Evolutionary conservation across 371 early-diverging fungal genomes (phyloP).

Genomic region (Actinomortierella ambigua): DNA sequence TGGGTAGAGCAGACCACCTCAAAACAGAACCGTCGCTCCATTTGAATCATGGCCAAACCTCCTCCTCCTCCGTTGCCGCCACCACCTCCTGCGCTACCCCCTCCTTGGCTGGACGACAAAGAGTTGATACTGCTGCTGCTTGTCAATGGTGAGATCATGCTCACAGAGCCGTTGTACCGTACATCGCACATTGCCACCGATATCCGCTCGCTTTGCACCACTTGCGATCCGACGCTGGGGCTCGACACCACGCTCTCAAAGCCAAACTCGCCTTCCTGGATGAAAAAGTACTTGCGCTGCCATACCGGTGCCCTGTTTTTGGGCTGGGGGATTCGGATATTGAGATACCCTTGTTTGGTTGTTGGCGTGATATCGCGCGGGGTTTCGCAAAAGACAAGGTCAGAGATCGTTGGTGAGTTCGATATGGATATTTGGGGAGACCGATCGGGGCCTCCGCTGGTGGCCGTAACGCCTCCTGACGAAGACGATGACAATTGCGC

Average conservation of each 20-base stretch:
- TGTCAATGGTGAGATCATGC: constrained; percentile 16
- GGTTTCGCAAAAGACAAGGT: no score
- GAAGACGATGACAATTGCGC: no score
- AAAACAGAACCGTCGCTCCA: constrained; percentile 75
- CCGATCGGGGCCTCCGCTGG: no score
- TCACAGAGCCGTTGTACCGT: constrained; percentile 47
- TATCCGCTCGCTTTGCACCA: constrained; percentile 61
- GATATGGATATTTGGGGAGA: no score
- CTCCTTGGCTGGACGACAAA: constrained; percentile 37
- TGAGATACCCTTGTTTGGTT: constrained; percentile 47
- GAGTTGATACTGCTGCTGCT: constrained; percentile 32
- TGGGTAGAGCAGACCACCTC: constrained; percentile 70
- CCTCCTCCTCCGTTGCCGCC: no score
- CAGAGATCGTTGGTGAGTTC: no score
- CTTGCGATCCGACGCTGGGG: constrained; percentile 57
- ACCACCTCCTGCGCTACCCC: no score
- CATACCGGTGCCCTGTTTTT: constrained; percentile 49
- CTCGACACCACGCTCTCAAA: constrained; percentile 52
- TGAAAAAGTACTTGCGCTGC: constrained; percentile 64
- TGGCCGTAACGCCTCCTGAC: no score
- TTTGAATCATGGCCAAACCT: constrained; percentile 48
- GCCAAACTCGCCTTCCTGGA: constrained; percentile 64
- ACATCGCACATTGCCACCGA: constrained; percentile 67
- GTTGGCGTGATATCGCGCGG: constrained; percentile 15
- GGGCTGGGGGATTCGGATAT: constrained; percentile 46